These are phyloP conservation scores for Chenopodium quinoa DNA, from an alignment of 148 eudicot species.

Conservation along the genomic window DNA sequence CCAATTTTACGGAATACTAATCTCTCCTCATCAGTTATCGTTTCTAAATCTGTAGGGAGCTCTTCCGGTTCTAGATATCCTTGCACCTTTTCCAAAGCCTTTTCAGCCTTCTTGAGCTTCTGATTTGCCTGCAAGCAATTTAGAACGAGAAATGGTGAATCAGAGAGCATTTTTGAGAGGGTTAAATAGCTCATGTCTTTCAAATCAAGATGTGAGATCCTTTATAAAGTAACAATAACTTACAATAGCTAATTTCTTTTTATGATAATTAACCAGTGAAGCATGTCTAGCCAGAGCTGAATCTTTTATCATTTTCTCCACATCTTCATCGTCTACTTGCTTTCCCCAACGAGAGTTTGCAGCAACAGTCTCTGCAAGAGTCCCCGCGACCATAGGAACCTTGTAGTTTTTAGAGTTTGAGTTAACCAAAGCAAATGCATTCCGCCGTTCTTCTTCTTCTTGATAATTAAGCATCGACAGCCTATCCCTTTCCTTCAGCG, in stretches of 20 bases:
- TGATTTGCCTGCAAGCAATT: slow-evolving; percentile 58
- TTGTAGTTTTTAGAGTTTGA: slow-evolving; percentile 34
- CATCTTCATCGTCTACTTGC: slow-evolving; percentile 52
- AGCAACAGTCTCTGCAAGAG: slow-evolving; percentile 87
- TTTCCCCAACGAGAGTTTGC: slow-evolving; percentile 87
- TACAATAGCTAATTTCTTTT: slow-evolving; percentile 70
- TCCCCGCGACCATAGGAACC: slow-evolving; percentile 76
- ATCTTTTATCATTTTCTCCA: slow-evolving; percentile 70
- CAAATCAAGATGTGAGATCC: not conserved
- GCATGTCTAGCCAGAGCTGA: slow-evolving; percentile 69
- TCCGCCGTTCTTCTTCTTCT: slow-evolving; percentile 68
- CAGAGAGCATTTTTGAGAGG: not conserved
- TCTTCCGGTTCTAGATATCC: slow-evolving; percentile 60
- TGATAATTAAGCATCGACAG: slow-evolving; percentile 44
- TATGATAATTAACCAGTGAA: slow-evolving; percentile 68
- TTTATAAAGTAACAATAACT: slow-evolving; percentile 22
- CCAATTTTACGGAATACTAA: slow-evolving; percentile 85
- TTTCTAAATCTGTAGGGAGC: slow-evolving; percentile 86
- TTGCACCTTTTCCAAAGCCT: slow-evolving; percentile 68
- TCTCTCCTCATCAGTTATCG: slow-evolving; percentile 82
- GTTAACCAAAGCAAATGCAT: slow-evolving; percentile 39
- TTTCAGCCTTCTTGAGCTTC: slow-evolving; percentile 77
- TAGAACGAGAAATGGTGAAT: not conserved
- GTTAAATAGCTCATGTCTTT: not conserved
- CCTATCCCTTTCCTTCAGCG: slow-evolving; percentile 64